phyloP scores from a whole-genome alignment of 331 rosid species.

The Phaseolus coccineus region DNA sequence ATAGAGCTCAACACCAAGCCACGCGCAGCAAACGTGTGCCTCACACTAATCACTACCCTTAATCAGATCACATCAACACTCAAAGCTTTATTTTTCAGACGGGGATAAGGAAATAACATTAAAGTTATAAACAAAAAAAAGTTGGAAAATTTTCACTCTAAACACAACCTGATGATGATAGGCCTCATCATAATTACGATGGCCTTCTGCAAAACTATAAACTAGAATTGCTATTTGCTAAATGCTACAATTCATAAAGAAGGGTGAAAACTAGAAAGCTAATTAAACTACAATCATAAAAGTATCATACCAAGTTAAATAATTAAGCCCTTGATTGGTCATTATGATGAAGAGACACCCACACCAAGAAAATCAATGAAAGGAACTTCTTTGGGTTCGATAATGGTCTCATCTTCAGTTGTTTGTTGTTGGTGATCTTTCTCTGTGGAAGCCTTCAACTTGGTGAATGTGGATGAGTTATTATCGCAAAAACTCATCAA shows the following conservation, averaged over 20 bases:
- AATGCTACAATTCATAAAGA: background rate
- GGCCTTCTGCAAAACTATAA: background rate
- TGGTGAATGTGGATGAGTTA: constrained; percentile 43
- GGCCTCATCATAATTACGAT: constrained; percentile 21
- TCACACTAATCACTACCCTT: constrained; percentile 31
- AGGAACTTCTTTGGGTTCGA: constrained; percentile 62
- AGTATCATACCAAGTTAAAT: constrained; percentile 39
- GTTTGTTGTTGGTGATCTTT: constrained; percentile 45
- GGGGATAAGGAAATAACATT: background rate
- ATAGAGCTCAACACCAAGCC: constrained; percentile 32
- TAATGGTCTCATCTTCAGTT: constrained; percentile 38
- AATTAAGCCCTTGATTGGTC: constrained; percentile 31
- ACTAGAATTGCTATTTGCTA: constrained; percentile 22
- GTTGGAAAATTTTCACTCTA: constrained; percentile 42
- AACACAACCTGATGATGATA: constrained; percentile 33
- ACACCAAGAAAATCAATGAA: constrained; percentile 99
- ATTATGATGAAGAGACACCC: constrained; percentile 70
- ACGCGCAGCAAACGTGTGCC: constrained; percentile 35
- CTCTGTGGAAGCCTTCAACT: constrained; percentile 44
- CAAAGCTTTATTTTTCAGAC: constrained; percentile 32
- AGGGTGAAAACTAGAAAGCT: constrained; percentile 10
- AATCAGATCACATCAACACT: constrained; percentile 38
- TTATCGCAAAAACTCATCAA: constrained; percentile 43
- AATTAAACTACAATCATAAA: constrained; percentile 34
- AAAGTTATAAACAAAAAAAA: constrained; percentile 11